Evolutionary conservation across 2,329 filamentous ascomycete species (phyloP), one percentile per base, ranked within the genome.

Genomic region (Trichoderma afroharzianum): DNA sequence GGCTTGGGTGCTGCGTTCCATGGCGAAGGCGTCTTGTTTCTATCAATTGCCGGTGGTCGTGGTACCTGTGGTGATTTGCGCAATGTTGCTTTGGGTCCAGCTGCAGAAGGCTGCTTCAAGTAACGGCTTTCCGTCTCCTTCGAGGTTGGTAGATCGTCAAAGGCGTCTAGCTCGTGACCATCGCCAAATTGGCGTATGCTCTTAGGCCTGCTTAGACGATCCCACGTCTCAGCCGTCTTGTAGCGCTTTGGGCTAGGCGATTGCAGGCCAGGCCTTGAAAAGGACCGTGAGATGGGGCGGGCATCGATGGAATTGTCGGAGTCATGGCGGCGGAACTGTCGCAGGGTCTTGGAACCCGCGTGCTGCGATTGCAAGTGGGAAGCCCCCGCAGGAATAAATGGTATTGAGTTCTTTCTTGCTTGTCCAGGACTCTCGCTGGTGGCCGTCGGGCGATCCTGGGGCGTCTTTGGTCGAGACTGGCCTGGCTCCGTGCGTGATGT

Each of bases 101-200:
- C 87, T 61, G 88, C 89, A 50, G 91, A 85, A 3, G 96, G 95
- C 76, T 92, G 90, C 80, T 95, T 97, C 73, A 94, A 86, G 78
- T 90, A 99, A 76, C 90, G 92, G 73, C 90, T 94, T 81, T 99
- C 96, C 15, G 90, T 88, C 72, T 92, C 89, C 14, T 88, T 90
- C 18, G 95, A 98, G 0, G 95, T 98, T 1, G 95, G 95, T 70
- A 99, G 84, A 81, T 99, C 96, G 79, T 99, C 96, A 79, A 99
- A 98, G 3, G 88, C 90, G 76, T 98, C 95, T 39, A 99, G 86
- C 81, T 99, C 96, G 72, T 92, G 92, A 18, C 96, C 96, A 80
- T 98, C 94, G 14, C 96, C 96, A 82, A 97, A 99, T 86, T 81
- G 79, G 73, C 80, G 82, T 74, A 81, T 82, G 64, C 80, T 80